Conservation (phyloP, 2,329 filamentous ascomycete genomes). For the Ascocoryne sarcoides region DNA sequence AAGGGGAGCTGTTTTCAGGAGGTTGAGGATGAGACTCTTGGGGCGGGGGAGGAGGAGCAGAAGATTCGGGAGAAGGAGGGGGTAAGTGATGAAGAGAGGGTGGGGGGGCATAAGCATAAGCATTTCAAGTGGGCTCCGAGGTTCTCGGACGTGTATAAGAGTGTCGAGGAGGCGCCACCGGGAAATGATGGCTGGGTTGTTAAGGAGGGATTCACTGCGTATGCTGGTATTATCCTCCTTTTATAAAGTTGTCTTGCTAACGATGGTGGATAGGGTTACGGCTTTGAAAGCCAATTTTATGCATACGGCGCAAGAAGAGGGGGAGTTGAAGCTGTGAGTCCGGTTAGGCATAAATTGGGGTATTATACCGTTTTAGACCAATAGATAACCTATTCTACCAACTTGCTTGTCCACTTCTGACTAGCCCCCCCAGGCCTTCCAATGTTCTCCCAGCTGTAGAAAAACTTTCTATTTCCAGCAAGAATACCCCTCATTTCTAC, state of each 20-base stretch:
- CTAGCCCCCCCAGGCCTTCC: conserved; percentile 1
- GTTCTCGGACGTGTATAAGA: conserved; percentile 79
- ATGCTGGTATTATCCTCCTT: conserved; percentile 24
- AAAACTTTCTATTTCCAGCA: conserved; percentile 16
- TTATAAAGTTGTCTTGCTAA: conserved; percentile 8
- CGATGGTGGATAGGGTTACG: conserved; percentile 56
- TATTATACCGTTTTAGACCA: conserved; percentile 28
- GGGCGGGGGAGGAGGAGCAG: conserved; percentile 63
- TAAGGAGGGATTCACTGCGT: conserved; percentile 80
- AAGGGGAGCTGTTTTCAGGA: conserved; percentile 81
- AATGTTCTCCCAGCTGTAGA: not conserved
- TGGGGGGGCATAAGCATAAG: conserved; percentile 56
- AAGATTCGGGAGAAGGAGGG: conserved; percentile 60
- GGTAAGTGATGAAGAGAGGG: conserved; percentile 28
- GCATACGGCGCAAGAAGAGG: conserved; percentile 57
- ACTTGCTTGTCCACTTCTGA: conserved; percentile 1
- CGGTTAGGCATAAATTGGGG: conserved; percentile 29
- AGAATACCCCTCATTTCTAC: conserved; percentile 40
- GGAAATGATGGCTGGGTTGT: conserved; percentile 94
- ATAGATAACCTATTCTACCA: conserved; percentile 11
- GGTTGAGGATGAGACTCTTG: conserved; percentile 54
- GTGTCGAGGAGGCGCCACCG: conserved; percentile 68
- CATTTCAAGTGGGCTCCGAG: conserved; percentile 93
- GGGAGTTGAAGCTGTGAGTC: conserved; percentile 80
- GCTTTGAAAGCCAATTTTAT: conserved; percentile 89